These are phyloP conservation scores for Botryosphaeria dothidea DNA, from an alignment of 2,329 filamentous ascomycete genomes.

Conservation along the genomic window DNA sequence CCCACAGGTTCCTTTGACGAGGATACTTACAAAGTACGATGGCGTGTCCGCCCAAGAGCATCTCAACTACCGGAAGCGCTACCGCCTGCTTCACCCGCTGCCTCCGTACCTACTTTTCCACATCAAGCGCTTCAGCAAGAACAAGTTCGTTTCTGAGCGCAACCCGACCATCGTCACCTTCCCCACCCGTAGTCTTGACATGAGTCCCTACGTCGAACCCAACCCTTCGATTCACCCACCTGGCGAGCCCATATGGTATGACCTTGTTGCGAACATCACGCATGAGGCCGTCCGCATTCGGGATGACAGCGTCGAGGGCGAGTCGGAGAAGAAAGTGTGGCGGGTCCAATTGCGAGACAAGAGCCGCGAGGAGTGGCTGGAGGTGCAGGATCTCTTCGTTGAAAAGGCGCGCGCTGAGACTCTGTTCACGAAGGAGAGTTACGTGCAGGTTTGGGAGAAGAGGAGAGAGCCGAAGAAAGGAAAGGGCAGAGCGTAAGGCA, in stretches of 20 bases:
- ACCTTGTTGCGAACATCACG: constrained; percentile 92
- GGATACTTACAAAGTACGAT: constrained; percentile 89
- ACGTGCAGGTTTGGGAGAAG: constrained; percentile 95
- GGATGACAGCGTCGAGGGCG: constrained; percentile 83
- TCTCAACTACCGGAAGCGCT: constrained; percentile 82
- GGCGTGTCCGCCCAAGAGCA: constrained; percentile 85
- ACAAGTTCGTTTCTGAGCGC: constrained; percentile 94
- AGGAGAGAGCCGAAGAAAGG: constrained; percentile 56
- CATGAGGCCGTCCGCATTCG: constrained; percentile 77
- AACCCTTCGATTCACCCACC: constrained; percentile 70
- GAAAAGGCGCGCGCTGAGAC: constrained; percentile 86
- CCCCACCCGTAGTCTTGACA: constrained; percentile 79
- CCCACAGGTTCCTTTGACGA: constrained; percentile 75
- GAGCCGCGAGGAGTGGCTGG: constrained; percentile 82
- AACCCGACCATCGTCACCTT: constrained; percentile 99
- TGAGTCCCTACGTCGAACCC: constrained; percentile 88
- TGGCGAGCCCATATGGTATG: constrained; percentile 87
- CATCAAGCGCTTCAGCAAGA: constrained; percentile 93
- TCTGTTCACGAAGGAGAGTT: constrained; percentile 89
- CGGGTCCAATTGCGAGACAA: constrained; percentile 87
- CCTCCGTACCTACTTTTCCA: constrained; percentile 92
- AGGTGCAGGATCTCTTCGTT: constrained; percentile 91
- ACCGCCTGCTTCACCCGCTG: constrained; percentile 84
- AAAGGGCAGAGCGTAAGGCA: constrained; percentile 29
- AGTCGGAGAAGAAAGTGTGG: constrained; percentile 91